Percentiles rank a stretch among this genome's conserved stretches.
These are phyloP conservation scores for Pyrenophora tritici-repentis DNA, from an alignment of 2,329 filamentous ascomycete species.

Conservation along the genomic window DNA sequence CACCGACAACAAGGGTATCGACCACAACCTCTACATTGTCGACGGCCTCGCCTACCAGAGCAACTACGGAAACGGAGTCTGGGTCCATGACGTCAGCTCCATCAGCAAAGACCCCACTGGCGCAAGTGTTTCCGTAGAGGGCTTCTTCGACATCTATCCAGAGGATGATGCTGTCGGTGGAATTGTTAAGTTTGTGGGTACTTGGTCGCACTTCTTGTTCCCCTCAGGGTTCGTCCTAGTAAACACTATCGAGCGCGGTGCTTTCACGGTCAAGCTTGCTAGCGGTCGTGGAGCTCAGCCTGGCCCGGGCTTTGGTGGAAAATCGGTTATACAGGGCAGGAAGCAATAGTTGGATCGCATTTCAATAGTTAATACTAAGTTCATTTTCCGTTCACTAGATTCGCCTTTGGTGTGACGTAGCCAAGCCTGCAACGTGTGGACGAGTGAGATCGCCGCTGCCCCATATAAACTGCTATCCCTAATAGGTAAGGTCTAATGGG, in stretches of 20 bases:
- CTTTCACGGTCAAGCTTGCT: conserved; percentile 43
- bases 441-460: too few species aligned
- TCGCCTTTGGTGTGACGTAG: too few species aligned
- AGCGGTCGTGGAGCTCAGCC: conserved; percentile 27
- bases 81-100: conserved; percentile 48
- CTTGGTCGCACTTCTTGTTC: conserved; percentile 49
- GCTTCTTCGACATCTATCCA: conserved; percentile 51
- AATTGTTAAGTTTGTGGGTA: conserved; percentile 48
- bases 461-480: too few species aligned
- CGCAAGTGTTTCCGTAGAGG: conserved; percentile 46
- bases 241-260: conserved; percentile 47
- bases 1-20: conserved; percentile 44
- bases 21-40: conserved; percentile 54
- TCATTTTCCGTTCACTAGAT: too few species aligned
- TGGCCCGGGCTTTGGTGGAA: conserved; percentile 27
- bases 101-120: conserved; percentile 48
- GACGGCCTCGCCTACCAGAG: conserved; percentile 49
- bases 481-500: too few species aligned
- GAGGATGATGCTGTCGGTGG: conserved; percentile 48
- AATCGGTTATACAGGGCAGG: conserved; percentile 9
- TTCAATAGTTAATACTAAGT: too few species aligned
- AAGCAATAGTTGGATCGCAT: too few species aligned
- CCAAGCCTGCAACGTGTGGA: too few species aligned
- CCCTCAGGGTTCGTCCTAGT: conserved; percentile 44
- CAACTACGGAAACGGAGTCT: conserved; percentile 49